Evolutionary conservation across 2,329 filamentous ascomycete species (phyloP), one percentile per base, ranked within the genome.

Genomic region (Aspergillaceae sp.): DNA sequence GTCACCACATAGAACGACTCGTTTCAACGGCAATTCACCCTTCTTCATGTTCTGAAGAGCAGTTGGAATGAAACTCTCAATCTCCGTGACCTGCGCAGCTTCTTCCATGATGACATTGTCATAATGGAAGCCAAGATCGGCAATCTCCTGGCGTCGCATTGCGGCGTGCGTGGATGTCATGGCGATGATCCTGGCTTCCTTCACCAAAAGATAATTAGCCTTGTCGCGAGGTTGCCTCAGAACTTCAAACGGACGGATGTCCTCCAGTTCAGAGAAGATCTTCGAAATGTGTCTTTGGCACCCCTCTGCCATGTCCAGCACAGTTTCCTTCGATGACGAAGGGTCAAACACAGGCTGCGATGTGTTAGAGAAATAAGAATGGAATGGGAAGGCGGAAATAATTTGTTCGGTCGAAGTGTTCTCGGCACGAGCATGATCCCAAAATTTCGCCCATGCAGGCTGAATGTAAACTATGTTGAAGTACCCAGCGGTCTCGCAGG

Each of bases 111-210:
- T 78, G 8, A 98, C 86, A 53, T 95, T 98, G 72, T 97, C 90
- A 59, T 98, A 98, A 56, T 88, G 87, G 69, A 98, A 98, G 10
- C 90, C 90, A n/a, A 97, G 77, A 10, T 80, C 77, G 1, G 88
- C 85, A 57, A 98, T 97, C 59, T 97, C 91, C 52, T 87, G 82
- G 51, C 91, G 78, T 50, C 89, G 82, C 78, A 98, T 98, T 1
- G 92, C 92, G 4, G 92, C 94, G 66, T 98, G 92, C 0, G 94
- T 98, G 3, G 90, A 94, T 11, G 92, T 98, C 94, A 98, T 98
- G 48, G 92, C 94, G 53, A 98, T 84, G 51, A 98, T 92, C 33
- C 92, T 84, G n/a, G 94, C 94, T 68, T 97, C 91, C 59, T 89
- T 96, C 4, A 89, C 85, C 32, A 98, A 78, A 4, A 98, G 80